A percentile compares a stretch with the other conserved stretches of the same genome.
phyloP scores from a whole-genome alignment of 2,329 filamentous ascomycete species.

The Penicillium sp. region DNA sequence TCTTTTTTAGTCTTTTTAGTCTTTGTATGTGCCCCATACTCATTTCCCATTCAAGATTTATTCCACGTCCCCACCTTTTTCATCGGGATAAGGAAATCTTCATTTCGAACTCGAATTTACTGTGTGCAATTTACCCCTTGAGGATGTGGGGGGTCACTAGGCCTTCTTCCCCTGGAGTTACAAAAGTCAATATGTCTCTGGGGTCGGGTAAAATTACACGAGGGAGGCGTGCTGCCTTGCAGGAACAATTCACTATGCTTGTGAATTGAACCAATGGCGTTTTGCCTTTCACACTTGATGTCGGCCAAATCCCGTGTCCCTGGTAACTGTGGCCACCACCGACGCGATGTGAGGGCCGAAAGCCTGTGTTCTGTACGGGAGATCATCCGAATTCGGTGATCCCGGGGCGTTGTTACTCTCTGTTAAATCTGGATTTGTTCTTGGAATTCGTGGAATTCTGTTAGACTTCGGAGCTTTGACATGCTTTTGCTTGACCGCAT shows the following conservation, averaged over 20 bases:
- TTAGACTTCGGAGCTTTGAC: not conserved
- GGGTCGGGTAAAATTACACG: constrained; percentile 17
- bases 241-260: constrained; percentile 5
- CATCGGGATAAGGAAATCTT: not conserved
- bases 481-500: constrained; percentile 23
- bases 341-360: not conserved
- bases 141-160: constrained; percentile 27
- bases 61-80: not conserved
- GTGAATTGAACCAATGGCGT: not conserved
- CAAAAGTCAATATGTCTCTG: not conserved
- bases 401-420: not conserved
- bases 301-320: not conserved
- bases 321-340: not conserved
- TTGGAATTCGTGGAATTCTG: not conserved
- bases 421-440: not conserved
- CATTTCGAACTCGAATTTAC: not conserved
- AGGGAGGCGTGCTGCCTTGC: constrained; percentile 21
- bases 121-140: constrained; percentile 17
- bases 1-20: not conserved
- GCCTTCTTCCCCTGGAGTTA: constrained; percentile 17
- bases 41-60: not conserved
- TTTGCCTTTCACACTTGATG: not conserved
- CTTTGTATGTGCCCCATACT: not conserved
- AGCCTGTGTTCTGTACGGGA: not conserved
- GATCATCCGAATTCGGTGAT: not conserved